Percentiles rank a stretch among this genome's conserved stretches.
phyloP scores from a whole-genome alignment of 352 stramenopile species.

The Discostella stelligera region DNA sequence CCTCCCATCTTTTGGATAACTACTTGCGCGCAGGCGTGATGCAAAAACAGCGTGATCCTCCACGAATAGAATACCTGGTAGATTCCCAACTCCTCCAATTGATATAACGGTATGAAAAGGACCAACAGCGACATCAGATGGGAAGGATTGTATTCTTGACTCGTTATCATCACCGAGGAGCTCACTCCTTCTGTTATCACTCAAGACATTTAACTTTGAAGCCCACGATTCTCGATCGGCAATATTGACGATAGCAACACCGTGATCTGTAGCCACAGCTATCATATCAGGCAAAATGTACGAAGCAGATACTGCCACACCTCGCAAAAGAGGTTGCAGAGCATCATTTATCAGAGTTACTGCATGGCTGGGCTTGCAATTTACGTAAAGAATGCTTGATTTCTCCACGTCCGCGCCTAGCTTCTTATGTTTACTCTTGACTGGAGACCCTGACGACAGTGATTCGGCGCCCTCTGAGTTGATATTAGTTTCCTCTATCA shows the following conservation, averaged over 20 bases:
- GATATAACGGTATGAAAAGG: slow-evolving; percentile 46
- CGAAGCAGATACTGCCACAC: slow-evolving; percentile 25
- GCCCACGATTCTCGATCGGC: slow-evolving; percentile 20
- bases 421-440: slow-evolving; percentile 20
- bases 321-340: slow-evolving; percentile 1
- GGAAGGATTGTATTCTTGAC: slow-evolving; percentile 3
- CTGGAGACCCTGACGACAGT: slow-evolving; percentile 4
- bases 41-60: slow-evolving; percentile 41
- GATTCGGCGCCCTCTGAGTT: slow-evolving; percentile 2
- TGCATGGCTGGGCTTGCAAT: slow-evolving; percentile 21
- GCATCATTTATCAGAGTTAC: slow-evolving; percentile 19
- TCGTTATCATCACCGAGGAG: slow-evolving; percentile 2
- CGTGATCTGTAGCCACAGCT: slow-evolving; percentile 40
- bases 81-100: slow-evolving; percentile 43
- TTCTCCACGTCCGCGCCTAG: slow-evolving; percentile 5
- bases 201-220: slow-evolving; percentile 12
- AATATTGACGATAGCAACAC: slow-evolving; percentile 27
- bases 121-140: slow-evolving; percentile 14
- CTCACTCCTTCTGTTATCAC: slow-evolving; percentile 1
- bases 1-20: slow-evolving; percentile 25
- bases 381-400: slow-evolving; percentile 29
- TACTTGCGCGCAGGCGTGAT: slow-evolving; percentile 25
- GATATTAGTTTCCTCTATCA: slow-evolving; percentile 15
- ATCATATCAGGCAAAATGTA: slow-evolving; percentile 29
- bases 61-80: slow-evolving; percentile 41